Conservation (phyloP, 306 rosid genomes). For the Quercus alba region DNA sequence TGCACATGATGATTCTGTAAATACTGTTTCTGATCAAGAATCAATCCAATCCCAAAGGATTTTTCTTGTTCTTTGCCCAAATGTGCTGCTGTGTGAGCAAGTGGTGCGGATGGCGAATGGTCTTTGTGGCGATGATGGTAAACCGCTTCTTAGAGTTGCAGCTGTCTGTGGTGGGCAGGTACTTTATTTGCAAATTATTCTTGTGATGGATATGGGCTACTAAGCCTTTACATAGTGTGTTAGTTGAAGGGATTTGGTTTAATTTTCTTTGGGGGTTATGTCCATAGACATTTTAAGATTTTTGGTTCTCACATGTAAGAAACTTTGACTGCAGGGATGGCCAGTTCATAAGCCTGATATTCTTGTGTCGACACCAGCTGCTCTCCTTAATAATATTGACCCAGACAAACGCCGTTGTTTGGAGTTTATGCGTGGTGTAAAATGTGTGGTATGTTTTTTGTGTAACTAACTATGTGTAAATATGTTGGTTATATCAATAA, state of each 20-base stretch:
- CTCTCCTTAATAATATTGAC: conserved; percentile 83
- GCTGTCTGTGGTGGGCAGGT: conserved; percentile 95
- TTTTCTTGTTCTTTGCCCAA: no score
- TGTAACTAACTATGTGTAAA: neutral
- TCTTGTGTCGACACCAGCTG: conserved; percentile 90
- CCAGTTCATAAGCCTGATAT: conserved; percentile 72
- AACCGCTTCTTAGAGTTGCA: conserved; percentile 56
- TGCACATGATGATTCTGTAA: no score
- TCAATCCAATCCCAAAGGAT: no score
- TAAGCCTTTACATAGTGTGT: neutral
- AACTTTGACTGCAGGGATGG: conserved; percentile 73
- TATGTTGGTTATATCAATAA: neutral
- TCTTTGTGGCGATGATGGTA: no score
- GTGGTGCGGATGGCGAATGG: no score
- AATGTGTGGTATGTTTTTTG: conserved; percentile 70
- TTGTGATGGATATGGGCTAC: neutral
- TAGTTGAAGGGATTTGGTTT: conserved; percentile 2
- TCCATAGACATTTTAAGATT: neutral
- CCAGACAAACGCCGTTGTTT: conserved; percentile 48
- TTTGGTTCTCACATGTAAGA: neutral
- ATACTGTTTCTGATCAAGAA: no score
- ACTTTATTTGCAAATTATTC: conserved; percentile 4
- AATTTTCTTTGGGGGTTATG: neutral
- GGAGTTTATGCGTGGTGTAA: conserved; percentile 67
- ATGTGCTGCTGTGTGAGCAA: no score